A percentile compares a stretch with the other conserved stretches of the same genome.
Conservation (phyloP, 2,329 filamentous ascomycete species). For the Trichoderma arundinaceum region DNA sequence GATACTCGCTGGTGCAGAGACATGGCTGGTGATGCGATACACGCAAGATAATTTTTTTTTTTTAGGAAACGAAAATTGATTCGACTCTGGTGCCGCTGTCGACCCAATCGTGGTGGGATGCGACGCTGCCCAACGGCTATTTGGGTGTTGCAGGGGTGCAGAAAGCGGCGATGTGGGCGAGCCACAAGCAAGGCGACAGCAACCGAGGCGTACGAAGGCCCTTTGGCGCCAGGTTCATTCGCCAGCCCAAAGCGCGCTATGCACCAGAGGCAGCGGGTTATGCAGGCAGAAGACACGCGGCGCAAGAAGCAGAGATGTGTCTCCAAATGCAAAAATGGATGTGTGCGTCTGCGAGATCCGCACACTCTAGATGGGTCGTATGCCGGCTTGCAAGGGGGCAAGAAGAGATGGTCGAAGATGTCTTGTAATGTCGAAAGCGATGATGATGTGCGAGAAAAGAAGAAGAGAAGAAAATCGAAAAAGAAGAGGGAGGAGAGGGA, state of each 20-base stretch:
- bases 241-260: slow-evolving; percentile 30
- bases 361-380: slow-evolving; percentile 9
- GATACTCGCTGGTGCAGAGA: slow-evolving; percentile 33
- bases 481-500: not conserved
- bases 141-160: slow-evolving; percentile 19
- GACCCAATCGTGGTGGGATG: slow-evolving; percentile 31
- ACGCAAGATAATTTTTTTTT: slow-evolving; percentile 7
- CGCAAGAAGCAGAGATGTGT: slow-evolving; percentile 16
- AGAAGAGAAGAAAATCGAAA: not conserved
- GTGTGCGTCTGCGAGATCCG: slow-evolving; percentile 26
- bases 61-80: slow-evolving; percentile 11
- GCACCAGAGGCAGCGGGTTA: slow-evolving; percentile 21
- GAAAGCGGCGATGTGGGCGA: slow-evolving; percentile 24
- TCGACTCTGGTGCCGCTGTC: slow-evolving; percentile 17
- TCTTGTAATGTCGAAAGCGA: not conserved
- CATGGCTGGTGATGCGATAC: slow-evolving; percentile 31
- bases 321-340: slow-evolving; percentile 13
- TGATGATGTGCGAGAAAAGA: not conserved
- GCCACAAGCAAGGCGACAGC: slow-evolving; percentile 20
- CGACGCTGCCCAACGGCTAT: slow-evolving; percentile 29
- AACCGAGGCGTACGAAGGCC: slow-evolving; percentile 9
- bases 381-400: slow-evolving; percentile 6
- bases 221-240: slow-evolving; percentile 30
- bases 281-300: slow-evolving; percentile 4
- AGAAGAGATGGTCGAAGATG: not conserved